These are phyloP conservation scores for Aspergillus steynii DNA, from an alignment of 495 filamentous ascomycete genomes.

Conservation along the genomic window DNA sequence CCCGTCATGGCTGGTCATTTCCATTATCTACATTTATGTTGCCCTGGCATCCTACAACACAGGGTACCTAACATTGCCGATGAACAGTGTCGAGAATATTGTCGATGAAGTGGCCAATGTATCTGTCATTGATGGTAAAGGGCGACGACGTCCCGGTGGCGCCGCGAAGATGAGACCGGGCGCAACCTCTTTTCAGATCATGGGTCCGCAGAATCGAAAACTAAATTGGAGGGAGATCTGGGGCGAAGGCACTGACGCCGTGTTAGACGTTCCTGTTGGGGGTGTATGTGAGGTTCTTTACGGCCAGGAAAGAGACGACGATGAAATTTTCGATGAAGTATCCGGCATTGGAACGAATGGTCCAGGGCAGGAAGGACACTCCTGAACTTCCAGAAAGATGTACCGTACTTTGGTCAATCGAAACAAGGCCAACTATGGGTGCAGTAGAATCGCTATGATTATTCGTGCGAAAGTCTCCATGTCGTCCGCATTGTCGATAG, in stretches of 20 bases:
- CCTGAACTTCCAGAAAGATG: not conserved
- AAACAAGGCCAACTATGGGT: too few species aligned
- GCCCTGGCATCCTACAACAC: constrained; percentile 91
- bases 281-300: constrained; percentile 90
- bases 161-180: constrained; percentile 47
- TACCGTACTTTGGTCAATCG: too few species aligned
- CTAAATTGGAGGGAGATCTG: constrained; percentile 75
- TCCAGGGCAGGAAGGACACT: not conserved
- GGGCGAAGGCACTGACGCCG: constrained; percentile 92
- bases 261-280: constrained; percentile 94
- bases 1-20: constrained; percentile 85
- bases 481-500: too few species aligned
- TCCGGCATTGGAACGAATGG: constrained; percentile 3
- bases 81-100: constrained; percentile 82
- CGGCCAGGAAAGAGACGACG: constrained; percentile 45
- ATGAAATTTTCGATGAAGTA: constrained; percentile 22
- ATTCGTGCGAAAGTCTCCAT: too few species aligned
- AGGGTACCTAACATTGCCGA: constrained; percentile 77
- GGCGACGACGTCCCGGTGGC: constrained; percentile 52
- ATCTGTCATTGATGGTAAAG: constrained; percentile 75
- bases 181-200: constrained; percentile 48
- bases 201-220: constrained; percentile 50
- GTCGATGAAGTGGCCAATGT: constrained; percentile 89
- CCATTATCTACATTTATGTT: constrained; percentile 88
- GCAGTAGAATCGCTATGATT: too few species aligned